Conservation (phyloP, 2,329 filamentous ascomycete species). For the Grosmannia penicillata region DNA sequence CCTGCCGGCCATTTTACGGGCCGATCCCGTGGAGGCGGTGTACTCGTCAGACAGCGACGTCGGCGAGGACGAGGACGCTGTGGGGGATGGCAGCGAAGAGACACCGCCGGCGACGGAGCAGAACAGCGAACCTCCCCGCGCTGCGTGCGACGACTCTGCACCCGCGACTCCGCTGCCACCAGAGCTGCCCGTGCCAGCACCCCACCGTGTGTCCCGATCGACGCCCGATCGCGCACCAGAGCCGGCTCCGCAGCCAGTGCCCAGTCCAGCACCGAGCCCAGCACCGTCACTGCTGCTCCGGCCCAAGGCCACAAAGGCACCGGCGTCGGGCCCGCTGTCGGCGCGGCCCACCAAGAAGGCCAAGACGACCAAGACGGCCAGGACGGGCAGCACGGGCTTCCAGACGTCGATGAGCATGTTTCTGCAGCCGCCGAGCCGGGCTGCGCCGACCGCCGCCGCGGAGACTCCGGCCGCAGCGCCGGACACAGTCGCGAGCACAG, state of each 20-base stretch:
- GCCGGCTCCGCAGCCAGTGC: too few species aligned
- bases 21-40: neutral
- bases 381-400: neutral
- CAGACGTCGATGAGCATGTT: slow-evolving; percentile 11
- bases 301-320: neutral
- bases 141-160: too few species aligned
- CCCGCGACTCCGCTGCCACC: too few species aligned
- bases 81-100: too few species aligned
- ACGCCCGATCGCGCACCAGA: too few species aligned
- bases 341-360: slow-evolving; percentile 3
- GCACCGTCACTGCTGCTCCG: neutral
- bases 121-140: too few species aligned
- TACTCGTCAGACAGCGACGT: neutral
- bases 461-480: neutral
- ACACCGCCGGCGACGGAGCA: too few species aligned
- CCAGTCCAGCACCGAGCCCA: neutral
- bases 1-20: slow-evolving; percentile 4
- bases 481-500: neutral
- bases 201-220: too few species aligned
- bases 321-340: neutral
- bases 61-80: neutral
- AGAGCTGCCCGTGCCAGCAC: too few species aligned
- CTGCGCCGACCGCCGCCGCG: neutral
- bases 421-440: neutral
- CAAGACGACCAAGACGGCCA: slow-evolving; percentile 1